phyloP scores from a whole-genome alignment of 1,139 yeast species.

The Kurtzmaniella quercitrusa region DNA sequence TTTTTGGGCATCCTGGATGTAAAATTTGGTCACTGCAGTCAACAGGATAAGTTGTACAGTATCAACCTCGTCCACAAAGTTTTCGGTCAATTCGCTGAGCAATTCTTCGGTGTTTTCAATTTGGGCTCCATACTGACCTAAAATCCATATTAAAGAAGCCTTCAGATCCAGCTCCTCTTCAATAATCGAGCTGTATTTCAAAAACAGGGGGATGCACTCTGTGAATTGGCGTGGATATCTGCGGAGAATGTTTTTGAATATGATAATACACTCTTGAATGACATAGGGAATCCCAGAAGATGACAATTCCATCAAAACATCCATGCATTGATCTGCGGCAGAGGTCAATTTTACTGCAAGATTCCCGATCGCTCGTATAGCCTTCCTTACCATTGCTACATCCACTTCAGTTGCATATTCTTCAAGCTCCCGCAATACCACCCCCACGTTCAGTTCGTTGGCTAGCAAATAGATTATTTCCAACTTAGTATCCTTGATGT shows the following conservation, averaged over 20 bases:
- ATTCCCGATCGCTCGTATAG: slow-evolving; percentile 87
- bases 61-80: slow-evolving; percentile 56
- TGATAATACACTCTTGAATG: slow-evolving; percentile 76
- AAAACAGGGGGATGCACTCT: slow-evolving; percentile 15
- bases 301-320: slow-evolving; percentile 54
- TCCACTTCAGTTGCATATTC: slow-evolving; percentile 88
- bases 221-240: slow-evolving; percentile 55
- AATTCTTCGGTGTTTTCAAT: slow-evolving; percentile 46
- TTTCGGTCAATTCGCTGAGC: slow-evolving; percentile 40
- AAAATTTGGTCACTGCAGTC: slow-evolving; percentile 72
- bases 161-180: slow-evolving; percentile 76
- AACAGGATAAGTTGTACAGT: slow-evolving; percentile 74
- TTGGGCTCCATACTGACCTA: slow-evolving; percentile 63
- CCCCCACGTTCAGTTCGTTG: slow-evolving; percentile 52
- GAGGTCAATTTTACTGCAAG: slow-evolving; percentile 68
- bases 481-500: slow-evolving; percentile 83
- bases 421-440: slow-evolving; percentile 70
- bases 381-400: slow-evolving; percentile 78
- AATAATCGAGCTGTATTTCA: slow-evolving; percentile 20
- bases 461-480: slow-evolving; percentile 84
- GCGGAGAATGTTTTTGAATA: slow-evolving; percentile 70
- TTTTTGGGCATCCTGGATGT: slow-evolving; percentile 50
- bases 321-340: slow-evolving; percentile 60
- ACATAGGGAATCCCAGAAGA: slow-evolving; percentile 69
- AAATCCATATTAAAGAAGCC: slow-evolving; percentile 76